These are phyloP conservation scores for Drechslerella stenobrocha DNA, from an alignment of 2,329 filamentous ascomycete genomes.

Conservation along the genomic window DNA sequence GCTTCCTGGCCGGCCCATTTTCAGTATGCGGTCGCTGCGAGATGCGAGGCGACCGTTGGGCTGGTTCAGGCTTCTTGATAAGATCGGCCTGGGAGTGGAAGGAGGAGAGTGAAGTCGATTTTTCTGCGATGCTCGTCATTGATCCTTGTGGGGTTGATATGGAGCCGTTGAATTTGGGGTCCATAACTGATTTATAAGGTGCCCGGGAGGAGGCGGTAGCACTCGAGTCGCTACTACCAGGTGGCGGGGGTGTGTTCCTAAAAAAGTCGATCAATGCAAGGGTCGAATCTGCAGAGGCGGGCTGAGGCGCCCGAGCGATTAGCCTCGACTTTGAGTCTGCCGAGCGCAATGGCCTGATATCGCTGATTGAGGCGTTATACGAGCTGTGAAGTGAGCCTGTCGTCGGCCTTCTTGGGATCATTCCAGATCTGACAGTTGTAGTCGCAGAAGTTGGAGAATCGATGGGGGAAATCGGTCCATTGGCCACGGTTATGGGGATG, in stretches of 20 bases:
- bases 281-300: conserved; percentile 67
- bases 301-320: conserved; percentile 72
- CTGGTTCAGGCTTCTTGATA: conserved; percentile 56
- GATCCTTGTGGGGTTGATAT: conserved; percentile 37
- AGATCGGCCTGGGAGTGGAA: conserved; percentile 76
- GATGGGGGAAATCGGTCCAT: conserved; percentile 35
- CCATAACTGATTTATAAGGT: conserved; percentile 66
- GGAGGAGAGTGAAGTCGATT: conserved; percentile 62
- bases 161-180: conserved; percentile 48
- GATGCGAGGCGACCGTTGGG: conserved; percentile 53
- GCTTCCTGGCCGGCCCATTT: conserved; percentile 70
- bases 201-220: conserved; percentile 71
- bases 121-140: conserved; percentile 38
- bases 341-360: conserved; percentile 22
- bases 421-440: conserved; percentile 18
- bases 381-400: conserved; percentile 17
- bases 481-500: conserved; percentile 16
- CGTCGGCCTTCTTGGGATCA: conserved; percentile 37
- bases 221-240: conserved; percentile 75
- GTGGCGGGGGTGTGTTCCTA: conserved; percentile 64
- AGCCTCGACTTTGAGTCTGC: conserved; percentile 52
- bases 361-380: background rate
- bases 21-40: conserved; percentile 50
- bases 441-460: conserved; percentile 32
- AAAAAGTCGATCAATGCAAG: conserved; percentile 96